Conservation (phyloP, 805 yeast genomes). For the Danielia oregonensis region DNA sequence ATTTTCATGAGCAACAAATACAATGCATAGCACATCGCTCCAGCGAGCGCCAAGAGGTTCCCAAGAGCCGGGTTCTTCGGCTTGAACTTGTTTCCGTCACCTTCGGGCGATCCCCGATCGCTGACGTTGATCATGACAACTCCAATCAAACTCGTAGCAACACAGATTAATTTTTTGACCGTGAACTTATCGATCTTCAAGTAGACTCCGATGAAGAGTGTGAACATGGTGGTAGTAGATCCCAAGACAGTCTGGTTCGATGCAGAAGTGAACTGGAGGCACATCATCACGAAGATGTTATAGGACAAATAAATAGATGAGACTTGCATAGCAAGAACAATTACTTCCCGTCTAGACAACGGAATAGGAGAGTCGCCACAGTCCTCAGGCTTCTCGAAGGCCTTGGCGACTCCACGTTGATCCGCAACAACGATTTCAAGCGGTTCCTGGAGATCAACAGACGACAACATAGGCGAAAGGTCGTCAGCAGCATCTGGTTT, state of each 20-base stretch:
- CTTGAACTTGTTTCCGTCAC: conserved; percentile 20
- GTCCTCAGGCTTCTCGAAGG: neutral
- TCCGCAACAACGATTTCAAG: conserved; percentile 5
- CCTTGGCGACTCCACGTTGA: too few relatives aligned
- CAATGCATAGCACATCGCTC: conserved; percentile 45
- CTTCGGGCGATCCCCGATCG: conserved; percentile 17
- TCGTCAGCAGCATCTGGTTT: neutral
- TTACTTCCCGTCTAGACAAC: conserved; percentile 27
- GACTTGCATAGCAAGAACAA: conserved; percentile 34
- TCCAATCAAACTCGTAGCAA: conserved; percentile 43
- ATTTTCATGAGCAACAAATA: conserved; percentile 43
- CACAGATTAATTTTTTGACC: conserved; percentile 39
- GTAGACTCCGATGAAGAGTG: conserved; percentile 41
- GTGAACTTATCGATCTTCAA: conserved; percentile 42
- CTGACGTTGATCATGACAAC: conserved; percentile 43
- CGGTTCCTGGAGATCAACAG: neutral
- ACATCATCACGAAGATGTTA: conserved; percentile 38
- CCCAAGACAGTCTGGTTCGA: conserved; percentile 51
- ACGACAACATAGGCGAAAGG: conserved; percentile 1
- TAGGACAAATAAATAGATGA: conserved; percentile 40
- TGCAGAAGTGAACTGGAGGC: conserved; percentile 48
- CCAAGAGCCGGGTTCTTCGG: conserved; percentile 43
- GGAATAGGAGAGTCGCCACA: conserved; percentile 8
- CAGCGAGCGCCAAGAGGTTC: conserved; percentile 40
- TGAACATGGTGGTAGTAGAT: conserved; percentile 49